phyloP scores from a whole-genome alignment of 345 rosid species.

The Brassica cretica region DNA sequence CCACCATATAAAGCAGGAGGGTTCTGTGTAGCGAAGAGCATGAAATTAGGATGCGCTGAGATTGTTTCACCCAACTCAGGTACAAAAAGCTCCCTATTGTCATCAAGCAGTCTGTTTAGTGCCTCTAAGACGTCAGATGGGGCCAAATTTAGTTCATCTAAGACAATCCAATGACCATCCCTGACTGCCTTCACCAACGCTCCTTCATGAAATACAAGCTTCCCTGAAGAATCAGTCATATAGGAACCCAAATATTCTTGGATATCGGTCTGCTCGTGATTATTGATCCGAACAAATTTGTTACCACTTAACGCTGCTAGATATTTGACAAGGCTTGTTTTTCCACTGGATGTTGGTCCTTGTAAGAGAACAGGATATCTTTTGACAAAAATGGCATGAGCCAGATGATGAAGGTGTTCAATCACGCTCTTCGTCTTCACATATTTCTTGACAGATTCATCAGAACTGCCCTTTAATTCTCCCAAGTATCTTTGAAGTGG shows the following conservation, averaged over 20 bases:
- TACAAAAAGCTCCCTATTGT: constrained; percentile 90
- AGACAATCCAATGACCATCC: constrained; percentile 88
- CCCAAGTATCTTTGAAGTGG: constrained; percentile 49
- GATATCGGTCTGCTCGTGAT: constrained; percentile 93
- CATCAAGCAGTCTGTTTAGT: constrained; percentile 87
- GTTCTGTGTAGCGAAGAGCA: constrained; percentile 98
- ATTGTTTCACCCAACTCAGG: constrained; percentile 80
- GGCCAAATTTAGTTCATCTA: constrained; percentile 94
- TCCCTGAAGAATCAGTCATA: constrained; percentile 74
- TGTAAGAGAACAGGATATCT: constrained; percentile 92
- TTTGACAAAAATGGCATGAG: constrained; percentile 77
- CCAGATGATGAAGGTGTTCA: constrained; percentile 73
- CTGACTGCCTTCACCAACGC: constrained; percentile 92
- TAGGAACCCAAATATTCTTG: constrained; percentile 94
- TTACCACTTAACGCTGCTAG: constrained; percentile 86
- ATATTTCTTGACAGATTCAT: constrained; percentile 57
- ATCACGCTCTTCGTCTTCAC: constrained; percentile 72
- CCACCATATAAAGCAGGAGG: constrained; percentile 95
- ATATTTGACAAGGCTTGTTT: constrained; percentile 95
- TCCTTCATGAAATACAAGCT: constrained; percentile 92
- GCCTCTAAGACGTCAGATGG: constrained; percentile 98
- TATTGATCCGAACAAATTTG: constrained; percentile 88
- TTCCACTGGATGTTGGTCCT: constrained; percentile 98
- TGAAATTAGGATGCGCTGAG: constrained; percentile 83
- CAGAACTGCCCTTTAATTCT: constrained; percentile 34